A percentile compares a stretch with the other conserved stretches of the same genome.
phyloP scores from a whole-genome alignment of 306 rosid species.

The Hippophae gyantsensis region DNA sequence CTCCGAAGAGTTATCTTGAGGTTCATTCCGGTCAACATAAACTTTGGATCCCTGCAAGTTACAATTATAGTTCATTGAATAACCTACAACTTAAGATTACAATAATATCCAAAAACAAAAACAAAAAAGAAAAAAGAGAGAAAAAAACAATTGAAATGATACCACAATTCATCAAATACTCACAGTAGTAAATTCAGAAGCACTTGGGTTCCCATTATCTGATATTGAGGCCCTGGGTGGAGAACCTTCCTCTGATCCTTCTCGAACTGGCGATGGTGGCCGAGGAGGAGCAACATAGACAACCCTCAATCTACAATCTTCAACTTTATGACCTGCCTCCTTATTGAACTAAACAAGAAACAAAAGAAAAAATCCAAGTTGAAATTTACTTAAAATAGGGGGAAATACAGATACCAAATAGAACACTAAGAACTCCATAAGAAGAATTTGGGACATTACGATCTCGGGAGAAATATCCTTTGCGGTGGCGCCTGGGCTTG shows the following conservation, averaged over 20 bases:
- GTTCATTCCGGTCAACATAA: conserved; percentile 37
- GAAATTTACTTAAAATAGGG: neutral
- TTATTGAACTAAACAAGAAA: conserved; percentile 49
- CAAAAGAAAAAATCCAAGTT: conserved; percentile 17
- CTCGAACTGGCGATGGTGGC: conserved; percentile 78
- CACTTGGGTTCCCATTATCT: conserved; percentile 53
- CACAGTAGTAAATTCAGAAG: conserved; percentile 45
- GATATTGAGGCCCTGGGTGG: conserved; percentile 80
- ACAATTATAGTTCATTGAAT: conserved; percentile 14
- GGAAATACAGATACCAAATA: neutral
- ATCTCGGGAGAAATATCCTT: conserved; percentile 67
- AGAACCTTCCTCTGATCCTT: conserved; percentile 85
- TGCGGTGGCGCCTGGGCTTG: conserved; percentile 40
- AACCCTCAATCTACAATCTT: conserved; percentile 76
- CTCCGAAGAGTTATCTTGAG: conserved; percentile 55
- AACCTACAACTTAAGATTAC: neutral
- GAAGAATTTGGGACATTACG: conserved; percentile 26
- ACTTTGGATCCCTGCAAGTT: conserved; percentile 49
- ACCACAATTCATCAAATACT: conserved; percentile 27
- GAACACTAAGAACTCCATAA: neutral
- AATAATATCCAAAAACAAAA: neutral
- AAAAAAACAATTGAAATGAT: conserved; percentile 2
- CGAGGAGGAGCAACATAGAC: conserved; percentile 71
- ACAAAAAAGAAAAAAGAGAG: neutral
- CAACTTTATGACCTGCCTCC: conserved; percentile 63